Base-by-base conservation (phyloP, 1,284 basidiomycete species). In the Ganoderma leucocontextum region DNA sequence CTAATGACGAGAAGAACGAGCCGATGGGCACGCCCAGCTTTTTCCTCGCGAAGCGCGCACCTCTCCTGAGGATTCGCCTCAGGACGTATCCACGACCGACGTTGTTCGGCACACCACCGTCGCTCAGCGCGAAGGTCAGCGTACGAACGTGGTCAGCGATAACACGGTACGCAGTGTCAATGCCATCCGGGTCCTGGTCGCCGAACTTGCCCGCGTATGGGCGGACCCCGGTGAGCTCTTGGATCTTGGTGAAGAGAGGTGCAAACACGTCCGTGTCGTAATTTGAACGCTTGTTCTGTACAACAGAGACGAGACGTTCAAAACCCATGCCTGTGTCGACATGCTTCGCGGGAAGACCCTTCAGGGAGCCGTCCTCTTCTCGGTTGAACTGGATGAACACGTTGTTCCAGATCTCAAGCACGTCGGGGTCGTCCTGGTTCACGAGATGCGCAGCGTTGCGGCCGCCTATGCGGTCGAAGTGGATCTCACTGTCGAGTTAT, bases 321-420 rank as follows among this genome's bases (percentile, higher is more conserved):
- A 98, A 99, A 66, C 97, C 97, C 96, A 99, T 96, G 67, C 97
- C 97, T 15, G 97, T 99, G 80, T 99, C 97, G 73, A 99, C 94
- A 78, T 99, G 97, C 82, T 97, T 96, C 60, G 93, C 90, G 33
- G 98, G 97, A 22, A 99, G 87, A 1, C 89, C 73, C 68, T 89
- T 91, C 19, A 99, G 87, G 19, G 90, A 89, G 63, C 94, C 94
- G 70, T 96, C 93, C 52, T 91, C 88, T 81, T 99, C 97, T 52
- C 97, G 93, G 81, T 99, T 99, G 85, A 94, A 99, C 77, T 98
- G 96, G 78, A 99, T 99, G 81, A 99, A 99, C 67, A 99, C 97
- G 80, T 98, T 98, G 85, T 99, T 99, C 97, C 97, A 99, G 76
- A 99, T 97, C 82, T 99, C 98, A 70, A 99, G 87, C 6, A 99